Evolutionary conservation across 495 filamentous ascomycete species (phyloP).

Genomic region (Neurospora discreta): DNA sequence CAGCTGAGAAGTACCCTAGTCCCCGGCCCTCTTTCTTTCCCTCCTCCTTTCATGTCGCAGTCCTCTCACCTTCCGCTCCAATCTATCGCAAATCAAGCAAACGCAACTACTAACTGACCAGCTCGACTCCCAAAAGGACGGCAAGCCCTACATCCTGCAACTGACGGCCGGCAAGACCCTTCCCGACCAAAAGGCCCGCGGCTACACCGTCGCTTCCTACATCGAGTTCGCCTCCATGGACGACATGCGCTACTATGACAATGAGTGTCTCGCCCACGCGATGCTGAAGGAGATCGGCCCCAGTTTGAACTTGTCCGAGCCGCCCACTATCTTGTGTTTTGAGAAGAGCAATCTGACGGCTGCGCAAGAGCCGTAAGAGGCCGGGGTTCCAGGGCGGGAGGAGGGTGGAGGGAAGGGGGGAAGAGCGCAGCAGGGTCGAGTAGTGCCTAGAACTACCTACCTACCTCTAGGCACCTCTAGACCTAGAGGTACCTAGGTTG

Average conservation of each 20-base stretch:
- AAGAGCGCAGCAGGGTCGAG: too few relatives aligned
- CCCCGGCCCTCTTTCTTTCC: neutral
- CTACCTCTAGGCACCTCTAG: too few relatives aligned
- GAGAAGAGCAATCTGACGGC: constrained; percentile 12
- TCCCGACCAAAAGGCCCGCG: constrained; percentile 46
- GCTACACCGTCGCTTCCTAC: constrained; percentile 51
- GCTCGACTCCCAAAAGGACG: constrained; percentile 33
- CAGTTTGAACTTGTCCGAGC: constrained; percentile 25
- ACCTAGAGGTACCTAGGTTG: neutral
- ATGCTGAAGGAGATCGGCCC: constrained; percentile 41
- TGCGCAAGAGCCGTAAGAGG: neutral
- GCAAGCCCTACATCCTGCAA: constrained; percentile 54
- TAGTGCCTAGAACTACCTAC: too few relatives aligned
- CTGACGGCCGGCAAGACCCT: constrained; percentile 33
- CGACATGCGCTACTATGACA: constrained; percentile 64
- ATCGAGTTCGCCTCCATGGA: constrained; percentile 49
- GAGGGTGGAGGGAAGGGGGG: too few relatives aligned
- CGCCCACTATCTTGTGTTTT: constrained; percentile 41
- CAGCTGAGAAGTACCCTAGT: too few relatives aligned
- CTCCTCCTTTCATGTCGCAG: neutral
- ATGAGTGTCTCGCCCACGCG: constrained; percentile 49
- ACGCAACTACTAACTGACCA: neutral
- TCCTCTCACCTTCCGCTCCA: neutral
- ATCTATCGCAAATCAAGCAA: neutral
- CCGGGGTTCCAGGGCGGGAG: too few relatives aligned